phyloP scores from a whole-genome alignment of 2,329 filamentous ascomycete species.

The Exophiala sp. region DNA sequence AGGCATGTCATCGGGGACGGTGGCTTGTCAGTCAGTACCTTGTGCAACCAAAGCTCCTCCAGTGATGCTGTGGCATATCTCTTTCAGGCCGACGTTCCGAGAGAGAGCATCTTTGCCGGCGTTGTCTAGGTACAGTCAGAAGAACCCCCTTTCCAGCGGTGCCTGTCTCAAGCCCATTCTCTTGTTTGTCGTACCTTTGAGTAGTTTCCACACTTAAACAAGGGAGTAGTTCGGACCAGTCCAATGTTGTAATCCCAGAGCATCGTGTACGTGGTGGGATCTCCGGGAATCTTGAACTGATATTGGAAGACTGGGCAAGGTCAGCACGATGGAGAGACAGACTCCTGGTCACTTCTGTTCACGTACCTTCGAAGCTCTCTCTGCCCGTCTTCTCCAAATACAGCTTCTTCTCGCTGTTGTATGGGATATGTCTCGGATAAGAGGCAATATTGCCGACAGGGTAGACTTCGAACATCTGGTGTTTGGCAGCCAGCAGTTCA shows the following conservation, averaged over 20 bases:
- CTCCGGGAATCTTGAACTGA: slow-evolving; percentile 64
- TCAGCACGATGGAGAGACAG: slow-evolving; percentile 14
- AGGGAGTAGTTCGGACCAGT: slow-evolving; percentile 84
- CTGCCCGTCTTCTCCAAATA: slow-evolving; percentile 81
- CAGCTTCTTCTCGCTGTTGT: slow-evolving; percentile 88
- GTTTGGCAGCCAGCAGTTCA: slow-evolving; percentile 50
- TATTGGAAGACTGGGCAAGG: slow-evolving; percentile 69
- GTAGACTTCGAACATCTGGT: slow-evolving; percentile 59
- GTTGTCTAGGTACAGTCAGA: slow-evolving; percentile 58
- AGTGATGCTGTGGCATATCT: slow-evolving; percentile 92
- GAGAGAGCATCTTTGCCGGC: slow-evolving; percentile 73
- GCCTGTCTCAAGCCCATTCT: not conserved
- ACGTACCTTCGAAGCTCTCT: slow-evolving; percentile 78
- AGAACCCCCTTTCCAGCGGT: not conserved
- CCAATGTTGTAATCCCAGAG: slow-evolving; percentile 98
- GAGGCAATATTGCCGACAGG: slow-evolving; percentile 57
- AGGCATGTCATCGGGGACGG: no score
- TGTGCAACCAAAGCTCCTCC: slow-evolving; percentile 85
- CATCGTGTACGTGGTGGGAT: slow-evolving; percentile 63
- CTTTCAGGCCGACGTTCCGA: slow-evolving; percentile 71
- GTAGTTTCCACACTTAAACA: slow-evolving; percentile 87
- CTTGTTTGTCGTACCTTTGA: slow-evolving; percentile 62
- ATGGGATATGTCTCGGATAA: slow-evolving; percentile 73
- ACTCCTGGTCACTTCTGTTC: slow-evolving; percentile 20
- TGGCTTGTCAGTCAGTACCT: no score